phyloP scores from a whole-genome alignment of 345 rosid species.

The Cardamine resedifolia region DNA sequence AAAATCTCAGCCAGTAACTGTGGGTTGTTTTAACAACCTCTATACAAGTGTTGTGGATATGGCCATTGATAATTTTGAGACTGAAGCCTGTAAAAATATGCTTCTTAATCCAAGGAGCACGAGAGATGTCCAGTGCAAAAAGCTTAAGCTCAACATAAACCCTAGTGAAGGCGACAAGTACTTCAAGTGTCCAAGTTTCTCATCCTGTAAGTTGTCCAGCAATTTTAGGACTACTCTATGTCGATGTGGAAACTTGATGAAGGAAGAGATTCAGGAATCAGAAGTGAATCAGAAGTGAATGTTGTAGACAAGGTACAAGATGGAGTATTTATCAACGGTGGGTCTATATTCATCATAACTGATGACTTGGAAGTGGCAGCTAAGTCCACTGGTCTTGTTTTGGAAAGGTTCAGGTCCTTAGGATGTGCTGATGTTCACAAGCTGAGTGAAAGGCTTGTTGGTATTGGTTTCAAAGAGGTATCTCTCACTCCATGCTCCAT shows the following conservation, averaged over 20 bases:
- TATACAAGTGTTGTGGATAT: slow-evolving; percentile 18
- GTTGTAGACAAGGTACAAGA: no score
- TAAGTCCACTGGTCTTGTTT: not conserved
- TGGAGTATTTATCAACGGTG: not conserved
- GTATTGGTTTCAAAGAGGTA: not conserved
- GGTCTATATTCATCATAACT: slow-evolving; percentile 9
- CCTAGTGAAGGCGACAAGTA: not conserved
- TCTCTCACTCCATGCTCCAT: no score
- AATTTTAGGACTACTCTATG: not conserved
- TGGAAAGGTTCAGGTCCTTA: not conserved
- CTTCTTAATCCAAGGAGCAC: not conserved
- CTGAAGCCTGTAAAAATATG: slow-evolving; percentile 14
- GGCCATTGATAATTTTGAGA: not conserved
- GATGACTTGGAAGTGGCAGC: not conserved
- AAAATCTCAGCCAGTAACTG: not conserved
- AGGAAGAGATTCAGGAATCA: not conserved
- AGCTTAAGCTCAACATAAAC: not conserved
- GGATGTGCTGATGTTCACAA: not conserved
- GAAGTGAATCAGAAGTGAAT: no score
- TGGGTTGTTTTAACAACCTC: slow-evolving; percentile 17
- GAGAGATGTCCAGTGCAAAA: not conserved
- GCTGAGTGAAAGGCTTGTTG: not conserved
- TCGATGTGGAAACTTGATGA: not conserved
- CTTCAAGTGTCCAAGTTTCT: not conserved
- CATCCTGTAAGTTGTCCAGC: not conserved